phyloP scores from a whole-genome alignment of 768 basidiomycete species.

The Lepiota brunneoincarnata region DNA sequence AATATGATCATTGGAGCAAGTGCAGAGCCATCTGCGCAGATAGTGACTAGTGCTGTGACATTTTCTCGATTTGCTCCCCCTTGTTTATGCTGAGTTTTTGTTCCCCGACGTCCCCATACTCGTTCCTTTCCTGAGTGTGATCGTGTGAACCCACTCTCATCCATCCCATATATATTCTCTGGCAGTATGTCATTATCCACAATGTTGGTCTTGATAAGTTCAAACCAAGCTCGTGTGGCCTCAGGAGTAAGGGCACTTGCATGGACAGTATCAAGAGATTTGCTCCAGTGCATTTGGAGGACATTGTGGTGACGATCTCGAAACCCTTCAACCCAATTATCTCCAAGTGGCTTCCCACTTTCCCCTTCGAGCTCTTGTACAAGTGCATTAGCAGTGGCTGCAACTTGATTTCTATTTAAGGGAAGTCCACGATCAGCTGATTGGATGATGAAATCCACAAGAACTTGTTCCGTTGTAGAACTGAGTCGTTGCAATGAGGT shows the following conservation, averaged over 20 bases:
- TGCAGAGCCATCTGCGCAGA: slow-evolving; percentile 24
- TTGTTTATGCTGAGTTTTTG: slow-evolving; percentile 29
- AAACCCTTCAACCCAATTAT: slow-evolving; percentile 15
- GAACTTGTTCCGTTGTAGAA: slow-evolving; percentile 22
- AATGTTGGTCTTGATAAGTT: slow-evolving; percentile 24
- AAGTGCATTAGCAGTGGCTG: slow-evolving; percentile 24
- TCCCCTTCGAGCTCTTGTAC: slow-evolving; percentile 6
- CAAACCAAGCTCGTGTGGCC: slow-evolving; percentile 28
- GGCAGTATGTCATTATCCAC: slow-evolving; percentile 20
- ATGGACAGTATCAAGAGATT: slow-evolving; percentile 27
- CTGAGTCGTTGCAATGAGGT: slow-evolving; percentile 25
- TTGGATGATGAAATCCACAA: slow-evolving; percentile 26
- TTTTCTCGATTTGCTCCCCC: slow-evolving; percentile 22
- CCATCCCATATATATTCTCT: slow-evolving; percentile 29
- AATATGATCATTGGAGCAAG: slow-evolving; percentile 21
- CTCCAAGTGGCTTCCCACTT: slow-evolving; percentile 11
- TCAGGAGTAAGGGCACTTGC: slow-evolving; percentile 27
- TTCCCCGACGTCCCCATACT: slow-evolving; percentile 22
- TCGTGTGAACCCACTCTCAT: slow-evolving; percentile 29
- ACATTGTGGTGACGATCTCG: slow-evolving; percentile 21
- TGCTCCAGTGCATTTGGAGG: slow-evolving; percentile 29
- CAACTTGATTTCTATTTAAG: slow-evolving; percentile 17
- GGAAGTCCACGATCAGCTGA: slow-evolving; percentile 28
- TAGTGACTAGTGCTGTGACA: too few species aligned
- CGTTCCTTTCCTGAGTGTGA: slow-evolving; percentile 18